Percentiles rank a stretch among this genome's conserved stretches.
Conservation (phyloP, 2,329 filamentous ascomycete species). For the Annulohypoxylon truncatum region DNA sequence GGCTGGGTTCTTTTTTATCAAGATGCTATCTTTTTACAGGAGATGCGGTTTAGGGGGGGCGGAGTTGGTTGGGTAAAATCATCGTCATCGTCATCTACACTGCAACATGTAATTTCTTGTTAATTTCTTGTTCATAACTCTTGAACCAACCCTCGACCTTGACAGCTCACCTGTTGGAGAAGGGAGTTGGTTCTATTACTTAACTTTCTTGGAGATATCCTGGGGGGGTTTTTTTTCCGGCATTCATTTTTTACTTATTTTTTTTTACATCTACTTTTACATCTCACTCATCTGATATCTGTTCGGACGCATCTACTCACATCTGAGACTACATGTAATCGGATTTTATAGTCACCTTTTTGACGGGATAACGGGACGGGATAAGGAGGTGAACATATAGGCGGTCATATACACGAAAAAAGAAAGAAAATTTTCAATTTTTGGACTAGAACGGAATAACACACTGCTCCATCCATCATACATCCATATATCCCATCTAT, state of each 20-base stretch:
- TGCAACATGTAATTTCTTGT: slow-evolving; percentile 15
- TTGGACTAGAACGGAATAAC: slow-evolving; percentile 26
- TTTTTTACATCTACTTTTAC: not conserved
- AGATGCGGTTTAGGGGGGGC: slow-evolving; percentile 28
- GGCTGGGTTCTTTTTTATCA: slow-evolving; percentile 17
- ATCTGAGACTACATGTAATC: slow-evolving; percentile 27
- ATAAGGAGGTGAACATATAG: slow-evolving; percentile 23
- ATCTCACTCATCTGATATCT: slow-evolving; percentile 20
- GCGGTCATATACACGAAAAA: slow-evolving; percentile 30
- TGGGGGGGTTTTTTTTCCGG: slow-evolving; percentile 26
- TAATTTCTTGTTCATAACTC: slow-evolving; percentile 41
- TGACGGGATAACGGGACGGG: slow-evolving; percentile 1
- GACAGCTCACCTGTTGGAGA: not conserved
- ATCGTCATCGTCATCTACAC: slow-evolving; percentile 19
- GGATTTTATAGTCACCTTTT: slow-evolving; percentile 5
- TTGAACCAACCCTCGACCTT: not conserved
- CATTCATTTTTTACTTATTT: slow-evolving; percentile 5
- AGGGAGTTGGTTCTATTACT: slow-evolving; percentile 15
- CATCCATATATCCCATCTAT: not conserved
- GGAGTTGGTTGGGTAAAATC: slow-evolving; percentile 38
- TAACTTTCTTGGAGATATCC: slow-evolving; percentile 38
- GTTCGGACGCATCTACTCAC: slow-evolving; percentile 5
- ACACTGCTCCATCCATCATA: slow-evolving; percentile 7
- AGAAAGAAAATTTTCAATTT: slow-evolving; percentile 17
- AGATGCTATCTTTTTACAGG: slow-evolving; percentile 29